Conservation (phyloP, 495 filamentous ascomycete species). For the Stereocaulon alpinum region DNA sequence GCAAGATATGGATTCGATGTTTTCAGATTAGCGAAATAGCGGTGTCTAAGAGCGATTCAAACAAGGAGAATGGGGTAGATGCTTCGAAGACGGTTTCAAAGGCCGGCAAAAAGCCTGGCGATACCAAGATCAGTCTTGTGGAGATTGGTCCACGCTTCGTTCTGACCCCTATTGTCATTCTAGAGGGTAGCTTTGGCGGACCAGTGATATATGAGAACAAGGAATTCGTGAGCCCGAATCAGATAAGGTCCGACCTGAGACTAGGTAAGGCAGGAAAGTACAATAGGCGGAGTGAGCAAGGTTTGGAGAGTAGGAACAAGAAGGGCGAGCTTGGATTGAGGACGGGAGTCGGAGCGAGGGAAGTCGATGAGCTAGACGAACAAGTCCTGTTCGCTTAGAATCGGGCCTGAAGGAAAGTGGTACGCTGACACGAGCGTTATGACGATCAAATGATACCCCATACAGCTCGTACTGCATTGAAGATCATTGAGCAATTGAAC, state of each 20-base stretch:
- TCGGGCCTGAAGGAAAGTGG: too few species aligned
- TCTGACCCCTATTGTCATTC: conserved; percentile 88
- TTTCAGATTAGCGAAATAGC: conserved; percentile 90
- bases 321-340: conserved; percentile 64
- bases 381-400: conserved; percentile 66
- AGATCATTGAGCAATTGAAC: too few species aligned
- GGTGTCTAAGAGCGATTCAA: conserved; percentile 36
- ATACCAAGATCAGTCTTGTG: conserved; percentile 70
- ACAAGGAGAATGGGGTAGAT: conserved; percentile 27
- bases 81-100: conserved; percentile 28
- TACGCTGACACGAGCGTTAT: neutral
- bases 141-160: conserved; percentile 96
- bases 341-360: conserved; percentile 48
- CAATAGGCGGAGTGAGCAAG: conserved; percentile 59
- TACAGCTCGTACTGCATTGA: too few species aligned
- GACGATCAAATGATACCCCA: neutral
- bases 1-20: conserved; percentile 92
- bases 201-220: conserved; percentile 98
- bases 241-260: conserved; percentile 72
- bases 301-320: conserved; percentile 61
- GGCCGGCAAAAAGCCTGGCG: conserved; percentile 31
- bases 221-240: conserved; percentile 94
- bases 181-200: conserved; percentile 90
- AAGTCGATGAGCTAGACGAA: conserved; percentile 66
- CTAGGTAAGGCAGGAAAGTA: conserved; percentile 65